These are phyloP conservation scores for Hypoxylon sp. DNA, from an alignment of 2,329 filamentous ascomycete species.

Conservation along the genomic window DNA sequence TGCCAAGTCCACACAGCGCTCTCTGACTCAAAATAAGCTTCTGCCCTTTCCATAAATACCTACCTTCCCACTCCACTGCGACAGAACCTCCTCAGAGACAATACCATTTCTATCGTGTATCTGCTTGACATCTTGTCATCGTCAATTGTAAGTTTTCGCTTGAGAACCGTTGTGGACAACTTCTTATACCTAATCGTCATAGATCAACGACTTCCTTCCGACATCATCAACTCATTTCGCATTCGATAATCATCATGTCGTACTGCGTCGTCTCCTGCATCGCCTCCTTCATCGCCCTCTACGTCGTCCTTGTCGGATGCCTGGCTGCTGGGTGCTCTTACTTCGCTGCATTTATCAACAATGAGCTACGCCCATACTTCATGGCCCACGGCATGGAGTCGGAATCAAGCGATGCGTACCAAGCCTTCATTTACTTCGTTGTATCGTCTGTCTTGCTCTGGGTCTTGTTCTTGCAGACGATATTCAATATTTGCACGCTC, in stretches of 20 bases:
- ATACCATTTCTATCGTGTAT: background rate
- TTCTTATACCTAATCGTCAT: background rate
- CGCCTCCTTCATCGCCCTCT: background rate
- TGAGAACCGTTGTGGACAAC: background rate
- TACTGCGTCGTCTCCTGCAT: background rate
- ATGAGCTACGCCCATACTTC: conserved; percentile 25
- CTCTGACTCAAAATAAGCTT: background rate
- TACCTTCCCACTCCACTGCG: background rate
- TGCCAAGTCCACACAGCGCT: background rate
- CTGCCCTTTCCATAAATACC: background rate
- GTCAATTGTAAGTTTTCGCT: background rate
- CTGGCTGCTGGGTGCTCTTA: conserved; percentile 10
- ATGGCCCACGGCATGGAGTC: background rate
- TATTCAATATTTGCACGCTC: background rate
- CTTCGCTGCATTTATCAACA: conserved; percentile 21
- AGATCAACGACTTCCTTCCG: background rate
- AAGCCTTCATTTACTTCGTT: conserved; percentile 4
- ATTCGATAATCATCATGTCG: conserved; percentile 1
- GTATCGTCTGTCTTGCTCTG: conserved; percentile 11
- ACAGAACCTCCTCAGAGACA: background rate
- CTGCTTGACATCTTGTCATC: background rate
- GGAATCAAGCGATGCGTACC: background rate
- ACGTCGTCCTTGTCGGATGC: background rate
- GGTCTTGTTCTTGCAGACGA: background rate
- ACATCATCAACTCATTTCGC: background rate